Evolutionary conservation across 305 asterid species (phyloP), one percentile per base, ranked within the genome.

Genomic region (Withania somnifera): DNA sequence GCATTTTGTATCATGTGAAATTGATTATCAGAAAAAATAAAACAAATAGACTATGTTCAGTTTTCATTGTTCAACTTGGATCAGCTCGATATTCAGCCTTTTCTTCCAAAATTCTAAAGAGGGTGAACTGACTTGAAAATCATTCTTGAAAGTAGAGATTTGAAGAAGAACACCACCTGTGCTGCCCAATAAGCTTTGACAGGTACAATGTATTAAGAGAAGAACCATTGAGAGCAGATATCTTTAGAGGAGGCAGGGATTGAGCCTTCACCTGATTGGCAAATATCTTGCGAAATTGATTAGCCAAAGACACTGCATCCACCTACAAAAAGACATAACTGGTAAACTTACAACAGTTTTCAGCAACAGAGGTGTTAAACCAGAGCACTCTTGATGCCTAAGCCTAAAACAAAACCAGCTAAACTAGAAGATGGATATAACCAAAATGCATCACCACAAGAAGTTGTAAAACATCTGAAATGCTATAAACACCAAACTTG

Each of bases 281-380:
- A 87, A 89, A 97, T 91, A 94, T 92, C 84, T 71, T 92, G 66
- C 87, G 93, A 71, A 97, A 89, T 84, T 90, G 97, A 88, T 92
- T 86, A 78, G 98, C 77, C 89, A 97, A 83, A 82, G 84, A 87
- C 71, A 64, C 93, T 73, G 99, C 98, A 86, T 97, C 99, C 71
- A 96, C 95, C 99, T 96, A 88, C 78, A 87, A 77, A 78, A 61
- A 28, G 82, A 80, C 73, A 85, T 80, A 78, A 36, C 83, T 53
- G 26, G 82, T 83, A 82, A 82, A 73, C 52, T 80, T 32, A 76
- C 73, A 77, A 78, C 40, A 77, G 61, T 78, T 38, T 85, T 86
- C 85, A 76, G 11, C 68, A 60, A 14, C 19, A 51, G 28, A 61
- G 51, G 73, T 6, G 68, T 17, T 34, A 77, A 45, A 3, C 22